Evolutionary conservation across 1,139 yeast species (phyloP), one percentile per base, ranked within the genome.

Genomic region (Kodamaea derodonti): DNA sequence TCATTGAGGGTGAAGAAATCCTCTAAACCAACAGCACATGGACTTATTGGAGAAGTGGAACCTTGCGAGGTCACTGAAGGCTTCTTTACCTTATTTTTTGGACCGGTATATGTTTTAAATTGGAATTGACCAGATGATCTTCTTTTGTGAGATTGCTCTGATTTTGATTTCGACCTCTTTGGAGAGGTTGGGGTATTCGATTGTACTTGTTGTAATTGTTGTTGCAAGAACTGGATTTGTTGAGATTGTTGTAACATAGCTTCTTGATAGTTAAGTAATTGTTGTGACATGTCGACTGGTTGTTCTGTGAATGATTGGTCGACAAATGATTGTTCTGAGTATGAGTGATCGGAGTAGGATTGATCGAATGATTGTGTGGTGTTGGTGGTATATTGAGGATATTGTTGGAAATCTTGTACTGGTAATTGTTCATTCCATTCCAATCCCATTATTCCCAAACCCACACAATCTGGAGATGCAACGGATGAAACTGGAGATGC

Each of bases 71-170:
- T 22, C 20, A 28, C 20, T 22, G 32, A 23, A 25, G 32, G 24
- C 22, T 24, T 23, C 23, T 25, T 24, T 41, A 52, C 54, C 38
- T 47, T 51, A 33, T 47, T 48, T 37, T 52, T 52, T 30, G 70
- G 69, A 7, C 66, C 64, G 20, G 52, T 57, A 51, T 65, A 63
- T n/a, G 61, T 50, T 43, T 62, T 66, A 53, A 62, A 65, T 45
- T 62, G 71, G 37, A 64, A 54, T 36, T 58, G 62, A 32, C 59
- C 55, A 14, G 50, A 45, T 27, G 48, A 43, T 37, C 52, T 61
- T 44, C 54, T 55, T 38, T 53, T 54, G 7, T 47, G 33, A 31
- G 51, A 48, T 18, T 49, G 46, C 15, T 45, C 50, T 5, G 46
- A 26, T 3, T 46, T 37, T 6, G 64, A 56, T 40, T 56, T 60